phyloP scores from a whole-genome alignment of 78 protist genomes.

The Parvularia atlantis region DNA sequence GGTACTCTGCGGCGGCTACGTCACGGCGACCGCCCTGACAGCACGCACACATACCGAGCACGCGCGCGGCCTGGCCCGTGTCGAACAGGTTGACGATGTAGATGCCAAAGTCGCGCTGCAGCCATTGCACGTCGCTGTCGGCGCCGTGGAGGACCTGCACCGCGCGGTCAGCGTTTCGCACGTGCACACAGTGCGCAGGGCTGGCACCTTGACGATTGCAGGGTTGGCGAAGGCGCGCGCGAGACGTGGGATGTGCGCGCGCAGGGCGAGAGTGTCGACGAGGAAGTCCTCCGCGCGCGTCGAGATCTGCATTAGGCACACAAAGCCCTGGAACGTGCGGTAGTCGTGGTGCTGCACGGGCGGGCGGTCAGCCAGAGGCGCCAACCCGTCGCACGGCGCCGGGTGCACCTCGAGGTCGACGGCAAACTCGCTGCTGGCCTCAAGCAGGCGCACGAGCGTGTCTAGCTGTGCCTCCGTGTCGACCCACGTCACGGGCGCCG shows the following conservation, averaged over 20 bases:
- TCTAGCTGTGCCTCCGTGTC: conserved; percentile 37
- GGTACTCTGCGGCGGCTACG: conserved; percentile 20
- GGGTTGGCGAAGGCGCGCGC: conserved; percentile 68
- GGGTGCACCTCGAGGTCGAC: conserved; percentile 76
- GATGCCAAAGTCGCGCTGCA: conserved; percentile 90
- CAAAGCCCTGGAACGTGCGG: conserved; percentile 85
- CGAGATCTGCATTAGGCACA: conserved; percentile 93
- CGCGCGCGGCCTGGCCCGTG: conserved; percentile 87
- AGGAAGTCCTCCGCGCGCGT: conserved; percentile 76
- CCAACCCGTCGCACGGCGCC: not conserved
- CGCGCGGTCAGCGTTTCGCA: too few relatives aligned
- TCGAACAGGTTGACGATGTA: conserved; percentile 97
- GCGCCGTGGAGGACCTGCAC: conserved; percentile 77
- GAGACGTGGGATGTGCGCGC: conserved; percentile 31
- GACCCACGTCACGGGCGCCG: conserved; percentile 46
- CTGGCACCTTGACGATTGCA: conserved; percentile 51
- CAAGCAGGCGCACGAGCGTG: conserved; percentile 11
- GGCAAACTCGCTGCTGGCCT: conserved; percentile 59
- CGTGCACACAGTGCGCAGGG: too few relatives aligned
- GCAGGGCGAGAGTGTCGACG: conserved; percentile 82
- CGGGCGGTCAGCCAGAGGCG: not conserved
- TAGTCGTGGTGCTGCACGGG: conserved; percentile 48
- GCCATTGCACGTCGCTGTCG: conserved; percentile 76
- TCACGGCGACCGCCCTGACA: not conserved
- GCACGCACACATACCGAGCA: conserved; percentile 10